Conservation (phyloP, 306 rosid species). For the Astragalus membranaceus region DNA sequence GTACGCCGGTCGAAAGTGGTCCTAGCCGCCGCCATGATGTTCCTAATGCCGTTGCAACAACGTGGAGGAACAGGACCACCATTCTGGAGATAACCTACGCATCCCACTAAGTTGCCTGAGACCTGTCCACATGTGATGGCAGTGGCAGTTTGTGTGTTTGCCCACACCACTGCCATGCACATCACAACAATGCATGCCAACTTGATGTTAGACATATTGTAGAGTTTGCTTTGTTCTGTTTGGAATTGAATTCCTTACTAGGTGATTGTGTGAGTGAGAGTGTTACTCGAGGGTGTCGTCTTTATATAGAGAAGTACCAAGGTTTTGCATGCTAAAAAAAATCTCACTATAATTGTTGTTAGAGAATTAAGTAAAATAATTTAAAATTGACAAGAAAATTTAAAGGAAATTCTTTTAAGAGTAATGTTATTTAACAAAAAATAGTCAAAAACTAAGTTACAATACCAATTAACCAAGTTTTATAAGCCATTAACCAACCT, state of each 20-base stretch:
- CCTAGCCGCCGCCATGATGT: background rate
- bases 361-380: too few species aligned
- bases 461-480: too few species aligned
- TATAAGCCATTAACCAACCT: too few species aligned
- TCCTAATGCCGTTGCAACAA: conserved; percentile 40
- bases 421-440: too few species aligned
- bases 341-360: too few species aligned
- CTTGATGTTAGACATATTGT: conserved; percentile 23
- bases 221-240: background rate
- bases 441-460: too few species aligned
- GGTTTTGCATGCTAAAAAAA: too few species aligned
- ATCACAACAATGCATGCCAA: conserved; percentile 14
- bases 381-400: too few species aligned
- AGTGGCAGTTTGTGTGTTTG: background rate
- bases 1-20: conserved; percentile 15
- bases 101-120: background rate
- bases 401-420: too few species aligned
- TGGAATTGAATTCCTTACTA: background rate
- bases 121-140: conserved; percentile 38
- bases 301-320: conserved; percentile 5
- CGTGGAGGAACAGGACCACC: background rate
- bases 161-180: conserved; percentile 26
- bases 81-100: background rate
- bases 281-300: background rate
- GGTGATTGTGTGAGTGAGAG: background rate